Evolutionary conservation across 2,329 filamentous ascomycete genomes (phyloP).

Genomic region (Chaetomium olivaceum): DNA sequence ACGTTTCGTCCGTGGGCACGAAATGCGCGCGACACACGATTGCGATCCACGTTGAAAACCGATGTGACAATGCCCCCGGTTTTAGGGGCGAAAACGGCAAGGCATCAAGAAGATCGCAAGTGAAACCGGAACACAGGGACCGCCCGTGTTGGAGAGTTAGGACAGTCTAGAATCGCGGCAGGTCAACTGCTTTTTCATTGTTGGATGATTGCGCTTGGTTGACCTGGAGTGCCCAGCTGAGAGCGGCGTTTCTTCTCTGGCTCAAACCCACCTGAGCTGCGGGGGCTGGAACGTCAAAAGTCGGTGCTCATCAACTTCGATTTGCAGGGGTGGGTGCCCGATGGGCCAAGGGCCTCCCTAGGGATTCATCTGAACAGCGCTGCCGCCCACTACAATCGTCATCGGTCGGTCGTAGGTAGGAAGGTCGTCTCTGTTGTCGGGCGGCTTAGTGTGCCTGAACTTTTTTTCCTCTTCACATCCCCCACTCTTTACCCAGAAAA

Average conservation of each 20-base stretch:
- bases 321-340: neutral
- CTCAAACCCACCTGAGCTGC: neutral
- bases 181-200: neutral
- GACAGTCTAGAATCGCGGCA: neutral
- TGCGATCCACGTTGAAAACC: neutral
- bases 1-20: neutral
- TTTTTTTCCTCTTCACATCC: neutral
- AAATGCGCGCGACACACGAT: neutral
- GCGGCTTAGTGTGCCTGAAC: neutral
- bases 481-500: neutral
- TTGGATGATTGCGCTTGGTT: neutral
- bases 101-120: neutral
- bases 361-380: neutral
- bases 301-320: neutral
- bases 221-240: neutral
- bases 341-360: neutral
- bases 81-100: neutral
- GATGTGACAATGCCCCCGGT: neutral
- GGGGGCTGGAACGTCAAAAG: neutral
- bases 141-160: neutral
- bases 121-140: neutral
- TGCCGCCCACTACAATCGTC: neutral
- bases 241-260: slow-evolving; percentile 3
- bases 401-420: neutral
- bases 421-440: neutral